These are phyloP conservation scores for Zygotorulaspora danielsina DNA, from an alignment of 805 yeast genomes.

Conservation along the genomic window DNA sequence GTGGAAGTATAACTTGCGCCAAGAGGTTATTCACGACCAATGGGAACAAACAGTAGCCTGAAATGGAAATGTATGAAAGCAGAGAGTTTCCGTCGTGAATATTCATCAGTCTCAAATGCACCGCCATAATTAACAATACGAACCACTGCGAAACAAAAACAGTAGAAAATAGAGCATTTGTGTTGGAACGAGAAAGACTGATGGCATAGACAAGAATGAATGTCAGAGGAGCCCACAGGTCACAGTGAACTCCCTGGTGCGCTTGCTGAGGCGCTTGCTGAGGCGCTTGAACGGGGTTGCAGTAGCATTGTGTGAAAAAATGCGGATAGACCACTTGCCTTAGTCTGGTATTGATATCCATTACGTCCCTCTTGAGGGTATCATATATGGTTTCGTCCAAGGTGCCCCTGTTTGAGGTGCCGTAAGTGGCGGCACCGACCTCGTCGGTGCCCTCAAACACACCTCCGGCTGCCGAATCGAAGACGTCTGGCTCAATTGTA, in stretches of 20 bases:
- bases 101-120: conserved; percentile 30
- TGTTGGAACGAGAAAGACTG: conserved; percentile 29
- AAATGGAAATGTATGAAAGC: conserved; percentile 32
- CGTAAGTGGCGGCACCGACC: conserved; percentile 1
- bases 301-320: conserved; percentile 18
- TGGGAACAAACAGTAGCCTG: conserved; percentile 36
- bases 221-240: conserved; percentile 37
- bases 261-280: conserved; percentile 10
- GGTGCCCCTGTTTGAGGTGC: conserved; percentile 29
- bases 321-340: conserved; percentile 35
- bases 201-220: conserved; percentile 32
- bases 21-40: conserved; percentile 29
- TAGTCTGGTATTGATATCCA: conserved; percentile 31
- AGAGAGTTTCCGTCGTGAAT: conserved; percentile 26
- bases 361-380: conserved; percentile 32
- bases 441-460: conserved; percentile 1
- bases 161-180: conserved; percentile 31
- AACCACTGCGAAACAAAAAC: conserved; percentile 33
- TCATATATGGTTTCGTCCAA: conserved; percentile 31
- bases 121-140: conserved; percentile 26
- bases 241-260: conserved; percentile 23
- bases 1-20: conserved; percentile 27
- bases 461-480: conserved; percentile 15
- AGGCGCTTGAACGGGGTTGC: neutral
- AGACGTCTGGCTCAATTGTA: conserved; percentile 29